phyloP scores from a whole-genome alignment of 2,329 filamentous ascomycete genomes.

The Didymella segeticola region DNA sequence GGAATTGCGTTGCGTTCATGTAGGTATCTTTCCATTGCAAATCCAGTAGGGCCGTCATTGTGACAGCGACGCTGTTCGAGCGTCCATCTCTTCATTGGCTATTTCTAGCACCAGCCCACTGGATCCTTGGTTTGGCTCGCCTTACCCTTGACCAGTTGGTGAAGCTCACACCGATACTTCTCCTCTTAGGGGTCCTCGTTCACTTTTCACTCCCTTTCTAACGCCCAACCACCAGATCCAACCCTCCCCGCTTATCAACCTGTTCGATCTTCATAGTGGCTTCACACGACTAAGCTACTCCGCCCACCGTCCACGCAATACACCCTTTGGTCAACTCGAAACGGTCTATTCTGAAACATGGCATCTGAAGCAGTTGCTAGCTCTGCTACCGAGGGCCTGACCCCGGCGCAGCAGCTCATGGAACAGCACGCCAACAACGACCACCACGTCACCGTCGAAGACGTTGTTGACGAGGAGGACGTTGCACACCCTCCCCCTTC shows the following conservation, averaged over 20 bases:
- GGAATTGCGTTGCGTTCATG: conserved; percentile 5
- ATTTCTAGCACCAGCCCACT: neutral
- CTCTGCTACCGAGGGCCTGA: conserved; percentile 45
- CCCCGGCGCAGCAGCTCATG: conserved; percentile 65
- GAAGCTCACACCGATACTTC: conserved; percentile 3
- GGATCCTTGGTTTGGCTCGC: conserved; percentile 5
- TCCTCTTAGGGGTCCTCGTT: neutral
- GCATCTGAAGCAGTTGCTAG: conserved; percentile 46
- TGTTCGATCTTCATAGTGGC: conserved; percentile 34
- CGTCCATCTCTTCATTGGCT: conserved; percentile 4
- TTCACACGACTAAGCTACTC: conserved; percentile 32
- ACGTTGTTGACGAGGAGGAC: conserved; percentile 80
- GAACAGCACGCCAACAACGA: conserved; percentile 69
- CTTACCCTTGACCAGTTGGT: neutral
- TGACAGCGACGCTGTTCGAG: neutral
- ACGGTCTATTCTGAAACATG: conserved; percentile 49
- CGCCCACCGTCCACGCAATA: conserved; percentile 44
- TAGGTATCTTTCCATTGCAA: neutral
- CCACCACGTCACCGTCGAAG: conserved; percentile 77
- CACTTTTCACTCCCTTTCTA: neutral
- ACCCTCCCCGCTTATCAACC: neutral
- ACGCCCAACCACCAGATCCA: neutral
- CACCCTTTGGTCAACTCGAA: conserved; percentile 48
- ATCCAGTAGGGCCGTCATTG: neutral
- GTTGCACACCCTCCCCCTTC: conserved; percentile 63